phyloP scores from a whole-genome alignment of 805 yeast species.

The Candida succiphila region DNA sequence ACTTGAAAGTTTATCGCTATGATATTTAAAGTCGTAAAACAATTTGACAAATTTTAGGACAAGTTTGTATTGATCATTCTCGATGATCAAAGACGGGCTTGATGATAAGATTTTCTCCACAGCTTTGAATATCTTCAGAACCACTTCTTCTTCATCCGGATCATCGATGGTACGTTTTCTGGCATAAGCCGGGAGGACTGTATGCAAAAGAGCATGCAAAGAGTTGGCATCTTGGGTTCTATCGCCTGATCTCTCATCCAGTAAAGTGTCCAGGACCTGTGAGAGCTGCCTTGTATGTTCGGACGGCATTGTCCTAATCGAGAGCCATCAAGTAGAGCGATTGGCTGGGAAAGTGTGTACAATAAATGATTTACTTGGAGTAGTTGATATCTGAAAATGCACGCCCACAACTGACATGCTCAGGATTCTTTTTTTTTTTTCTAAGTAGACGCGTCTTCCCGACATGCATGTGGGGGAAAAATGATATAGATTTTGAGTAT shows the following conservation, averaged over 20 bases:
- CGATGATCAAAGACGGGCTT: slow-evolving; percentile 16
- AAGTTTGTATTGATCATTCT: slow-evolving; percentile 10
- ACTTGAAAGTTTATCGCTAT: slow-evolving; percentile 11
- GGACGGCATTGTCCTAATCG: no score
- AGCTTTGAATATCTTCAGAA: slow-evolving; percentile 19
- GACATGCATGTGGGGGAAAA: no score
- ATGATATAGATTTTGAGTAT: no score
- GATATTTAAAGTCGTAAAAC: slow-evolving; percentile 17
- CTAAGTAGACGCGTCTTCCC: no score
- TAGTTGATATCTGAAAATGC: no score
- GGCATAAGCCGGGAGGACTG: slow-evolving; percentile 18
- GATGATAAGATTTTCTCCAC: slow-evolving; percentile 12
- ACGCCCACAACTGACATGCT: no score
- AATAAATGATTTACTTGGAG: no score
- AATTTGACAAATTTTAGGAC: slow-evolving; percentile 11
- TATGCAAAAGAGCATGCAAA: slow-evolving; percentile 16
- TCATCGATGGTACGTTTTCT: slow-evolving; percentile 3
- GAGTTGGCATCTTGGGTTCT: slow-evolving; percentile 18
- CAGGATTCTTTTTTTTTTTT: no score
- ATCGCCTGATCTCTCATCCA: slow-evolving; percentile 15
- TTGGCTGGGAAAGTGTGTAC: no score
- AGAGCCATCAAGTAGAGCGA: neutral
- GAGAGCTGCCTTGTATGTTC: slow-evolving; percentile 18
- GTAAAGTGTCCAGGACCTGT: slow-evolving; percentile 16
- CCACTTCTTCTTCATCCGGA: slow-evolving; percentile 10